Percentiles rank a stretch among this genome's conserved stretches.
Conservation (phyloP, 441 rosid genomes). For the Viola pubescens region DNA sequence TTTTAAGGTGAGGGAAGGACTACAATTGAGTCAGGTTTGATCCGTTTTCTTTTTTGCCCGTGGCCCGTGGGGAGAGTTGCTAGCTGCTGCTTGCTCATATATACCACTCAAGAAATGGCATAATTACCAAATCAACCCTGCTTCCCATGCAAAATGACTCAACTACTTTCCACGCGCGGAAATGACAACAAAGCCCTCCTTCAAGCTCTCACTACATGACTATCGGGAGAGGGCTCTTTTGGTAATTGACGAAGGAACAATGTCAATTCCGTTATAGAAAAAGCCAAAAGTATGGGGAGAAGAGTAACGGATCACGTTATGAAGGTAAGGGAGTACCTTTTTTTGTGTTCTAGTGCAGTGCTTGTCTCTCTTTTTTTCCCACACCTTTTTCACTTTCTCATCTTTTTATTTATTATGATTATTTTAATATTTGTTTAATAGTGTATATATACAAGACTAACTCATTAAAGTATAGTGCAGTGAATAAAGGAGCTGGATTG, state of each 20-base stretch:
- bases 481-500: too few relatives aligned
- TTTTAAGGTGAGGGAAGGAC: not conserved
- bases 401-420: slow-evolving; percentile 4
- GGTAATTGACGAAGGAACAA: slow-evolving; percentile 2
- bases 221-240: slow-evolving; percentile 19
- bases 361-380: slow-evolving; percentile 3
- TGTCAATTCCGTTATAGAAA: slow-evolving; percentile 40
- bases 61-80: slow-evolving; percentile 8
- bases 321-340: slow-evolving; percentile 29
- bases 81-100: slow-evolving; percentile 23
- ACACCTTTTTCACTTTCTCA: slow-evolving; percentile 3
- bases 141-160: slow-evolving; percentile 20
- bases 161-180: not conserved
- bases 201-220: not conserved
- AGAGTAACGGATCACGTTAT: slow-evolving; percentile 69
- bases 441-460: too few relatives aligned
- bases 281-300: slow-evolving; percentile 24
- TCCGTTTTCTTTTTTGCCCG: not conserved
- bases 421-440: too few relatives aligned
- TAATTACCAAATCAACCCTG: slow-evolving; percentile 31
- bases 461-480: too few relatives aligned
- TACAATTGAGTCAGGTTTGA: too few relatives aligned
- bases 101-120: slow-evolving; percentile 2
- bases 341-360: slow-evolving; percentile 16
- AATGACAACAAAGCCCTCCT: slow-evolving; percentile 19